These are phyloP conservation scores for Stachybotrys elegans DNA, from an alignment of 2,329 filamentous ascomycete species.

Conservation along the genomic window DNA sequence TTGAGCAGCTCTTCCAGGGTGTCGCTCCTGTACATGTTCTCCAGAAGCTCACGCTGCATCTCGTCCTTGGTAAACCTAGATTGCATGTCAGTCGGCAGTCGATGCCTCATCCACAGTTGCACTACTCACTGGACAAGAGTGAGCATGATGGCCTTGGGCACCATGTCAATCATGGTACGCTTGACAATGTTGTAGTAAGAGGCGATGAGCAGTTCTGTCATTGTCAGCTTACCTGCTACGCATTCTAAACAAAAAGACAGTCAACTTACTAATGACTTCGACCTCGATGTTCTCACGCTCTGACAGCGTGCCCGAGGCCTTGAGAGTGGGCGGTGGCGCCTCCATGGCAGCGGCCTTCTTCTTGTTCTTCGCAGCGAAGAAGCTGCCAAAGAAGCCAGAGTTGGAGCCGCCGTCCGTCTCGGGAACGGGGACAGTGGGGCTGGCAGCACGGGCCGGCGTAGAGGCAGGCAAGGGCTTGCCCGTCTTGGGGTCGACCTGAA, in stretches of 20 bases:
- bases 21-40: slow-evolving; percentile 92
- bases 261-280: slow-evolving; percentile 85
- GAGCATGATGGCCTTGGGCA: slow-evolving; percentile 98
- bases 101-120: neutral
- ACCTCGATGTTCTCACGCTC: slow-evolving; percentile 95
- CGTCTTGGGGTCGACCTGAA: slow-evolving; percentile 96
- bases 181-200: slow-evolving; percentile 99
- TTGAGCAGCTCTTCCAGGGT: slow-evolving; percentile 92
- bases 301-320: slow-evolving; percentile 87
- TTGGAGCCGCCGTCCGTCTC: slow-evolving; percentile 48
- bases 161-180: slow-evolving; percentile 99
- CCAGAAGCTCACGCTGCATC: slow-evolving; percentile 94
- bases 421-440: slow-evolving; percentile 60
- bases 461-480: slow-evolving; percentile 79
- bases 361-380: slow-evolving; percentile 99
- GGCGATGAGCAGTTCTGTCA: slow-evolving; percentile 80
- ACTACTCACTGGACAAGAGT: slow-evolving; percentile 82
- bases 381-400: slow-evolving; percentile 91
- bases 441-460: slow-evolving; percentile 67
- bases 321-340: slow-evolving; percentile 83
- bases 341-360: slow-evolving; percentile 99
- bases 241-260: neutral
- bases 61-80: slow-evolving; percentile 88
- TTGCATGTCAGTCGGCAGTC: slow-evolving; percentile 12
- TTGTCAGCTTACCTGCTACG: slow-evolving; percentile 9